Base-by-base conservation (phyloP, 371 early-diverging fungal genomes). In the Mortierella sp. region DNA sequence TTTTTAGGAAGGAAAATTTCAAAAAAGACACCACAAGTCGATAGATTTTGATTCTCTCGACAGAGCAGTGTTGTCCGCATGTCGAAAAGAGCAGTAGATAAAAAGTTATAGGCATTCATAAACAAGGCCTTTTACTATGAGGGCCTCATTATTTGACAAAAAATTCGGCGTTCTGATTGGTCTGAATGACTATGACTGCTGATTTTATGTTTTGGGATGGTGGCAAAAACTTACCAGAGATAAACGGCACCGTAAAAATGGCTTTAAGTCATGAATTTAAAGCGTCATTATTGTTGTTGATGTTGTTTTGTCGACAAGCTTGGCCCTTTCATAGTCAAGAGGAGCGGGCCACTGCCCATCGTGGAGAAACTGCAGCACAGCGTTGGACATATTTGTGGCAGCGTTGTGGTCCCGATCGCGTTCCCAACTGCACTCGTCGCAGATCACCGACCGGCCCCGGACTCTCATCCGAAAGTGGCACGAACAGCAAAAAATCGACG, bases 361-460 rank as follows among this genome's bases (percentile, higher is more conserved):
- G 22, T 34, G 47, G 51, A 59, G 45, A 58, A 67, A 60, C 61
- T 59, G 45, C 37, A 54, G 23, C 43, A 65, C 65, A n/a, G 65
- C 65, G 23, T 54, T 56, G 56, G 65, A 53, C 56, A 65, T 37
- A 66, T 57, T 66, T n/a, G 66, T 66, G 57, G 66, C 57, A 6
- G 66, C 66, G 22, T 43, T 66, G 55, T 68, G 68, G 54, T 68
- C 68, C 40, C 61, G 34, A 55, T 68, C 68, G 42, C 68, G 54
- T 29, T 54, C 32, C 60, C 60, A 60, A 29, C 28, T 54, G 43
- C 61, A 68, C 40, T 60, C 61, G 54, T 59, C 60, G 32, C 68
- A 68, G 54, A 60, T 60, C 37, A 68, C 60, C n/a, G 68, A 51
- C 51, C 68, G 59, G 29, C 68, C 68, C 29, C 49, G 49, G 51